Base-by-base conservation (phyloP, 140 eudicot genomes). In the Ambrosia hybrid region DNA sequence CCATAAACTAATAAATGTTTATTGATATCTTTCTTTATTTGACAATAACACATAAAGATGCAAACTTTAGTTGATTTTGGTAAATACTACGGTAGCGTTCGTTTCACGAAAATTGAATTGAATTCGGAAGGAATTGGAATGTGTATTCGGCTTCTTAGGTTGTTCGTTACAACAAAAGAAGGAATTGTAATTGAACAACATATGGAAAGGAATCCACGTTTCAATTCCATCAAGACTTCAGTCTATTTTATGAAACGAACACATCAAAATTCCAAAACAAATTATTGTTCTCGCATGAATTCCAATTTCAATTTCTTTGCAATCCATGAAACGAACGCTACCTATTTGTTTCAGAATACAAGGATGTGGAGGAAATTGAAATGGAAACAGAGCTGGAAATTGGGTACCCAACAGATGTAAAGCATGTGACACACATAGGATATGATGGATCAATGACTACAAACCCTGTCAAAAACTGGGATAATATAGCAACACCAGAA, bases 341-440 rank as follows among this genome's bases (percentile, higher is more conserved):
- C 41, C 3, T 21, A 17, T 15, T 7, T 39, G 21, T 78, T 64
- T 15, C 81, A 83, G 95, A 13, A 34, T 82, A 78, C 80, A 83
- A 79, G 72, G 88, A 81, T 34, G 74, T 15, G 6, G 88, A 82
- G 61, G 83, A 80, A 12, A 67, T 65, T 15, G 95, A 90, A 37
- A 84, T 51, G 73, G 82, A 76, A 41, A 49, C 16, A 11, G 76
- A 77, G 30, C 81, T 90, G 79, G 92, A 88, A 78, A 91, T 91
- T 81, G 97, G 97, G 15, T 71, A 72, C n/a, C 97, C 97, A 34
- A 91, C 96, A 14, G 97, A 88, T 75, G 96, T 91, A 81, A 89
- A 89, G 80, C 97, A 91, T 81, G 86, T 91, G 0, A 73, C 88
- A 5, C 97, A 91, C 83, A 91, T 91, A 71, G 97, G 97, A 77